phyloP scores from a whole-genome alignment of 2,329 filamentous ascomycete genomes.

The Amauroascus niger region DNA sequence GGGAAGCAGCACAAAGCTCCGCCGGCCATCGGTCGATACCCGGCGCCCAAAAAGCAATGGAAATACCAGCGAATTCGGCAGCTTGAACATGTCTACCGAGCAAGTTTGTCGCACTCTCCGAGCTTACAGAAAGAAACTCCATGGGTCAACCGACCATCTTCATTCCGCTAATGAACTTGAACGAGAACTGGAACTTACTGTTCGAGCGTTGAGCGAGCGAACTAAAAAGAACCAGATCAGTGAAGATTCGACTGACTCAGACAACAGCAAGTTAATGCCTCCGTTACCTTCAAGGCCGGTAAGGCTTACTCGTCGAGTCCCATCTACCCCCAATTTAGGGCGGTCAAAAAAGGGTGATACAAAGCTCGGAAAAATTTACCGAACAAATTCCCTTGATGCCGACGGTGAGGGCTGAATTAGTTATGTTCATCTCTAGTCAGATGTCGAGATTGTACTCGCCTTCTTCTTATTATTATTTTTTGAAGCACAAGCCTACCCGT shows the following conservation, averaged over 20 bases:
- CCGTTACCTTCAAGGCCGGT: constrained; percentile 21
- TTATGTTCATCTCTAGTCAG: not conserved
- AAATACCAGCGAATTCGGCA: constrained; percentile 37
- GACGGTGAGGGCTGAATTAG: constrained; percentile 17
- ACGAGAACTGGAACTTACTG: constrained; percentile 44
- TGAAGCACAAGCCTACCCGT: not conserved
- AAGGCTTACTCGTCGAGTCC: constrained; percentile 26
- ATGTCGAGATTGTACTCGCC: not conserved
- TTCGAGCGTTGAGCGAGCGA: constrained; percentile 28
- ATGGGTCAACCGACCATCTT: constrained; percentile 40
- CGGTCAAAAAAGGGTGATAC: constrained; percentile 17
- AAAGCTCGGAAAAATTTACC: constrained; percentile 19
- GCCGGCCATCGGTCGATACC: constrained; percentile 43
- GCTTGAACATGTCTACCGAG: constrained; percentile 46
- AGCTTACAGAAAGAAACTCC: constrained; percentile 50
- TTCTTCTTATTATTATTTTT: not conserved
- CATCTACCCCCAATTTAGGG: constrained; percentile 30
- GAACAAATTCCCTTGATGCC: constrained; percentile 30
- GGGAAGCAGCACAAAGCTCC: constrained; percentile 27
- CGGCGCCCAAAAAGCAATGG: constrained; percentile 30
- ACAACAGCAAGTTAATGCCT: constrained; percentile 25
- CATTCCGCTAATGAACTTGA: constrained; percentile 48
- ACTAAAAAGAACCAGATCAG: constrained; percentile 25
- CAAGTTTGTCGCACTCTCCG: constrained; percentile 49
- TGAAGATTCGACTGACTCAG: constrained; percentile 22